Base-by-base conservation (phyloP, 2,329 filamentous ascomycete species). In the Aspergillus pseudotamarii region DNA sequence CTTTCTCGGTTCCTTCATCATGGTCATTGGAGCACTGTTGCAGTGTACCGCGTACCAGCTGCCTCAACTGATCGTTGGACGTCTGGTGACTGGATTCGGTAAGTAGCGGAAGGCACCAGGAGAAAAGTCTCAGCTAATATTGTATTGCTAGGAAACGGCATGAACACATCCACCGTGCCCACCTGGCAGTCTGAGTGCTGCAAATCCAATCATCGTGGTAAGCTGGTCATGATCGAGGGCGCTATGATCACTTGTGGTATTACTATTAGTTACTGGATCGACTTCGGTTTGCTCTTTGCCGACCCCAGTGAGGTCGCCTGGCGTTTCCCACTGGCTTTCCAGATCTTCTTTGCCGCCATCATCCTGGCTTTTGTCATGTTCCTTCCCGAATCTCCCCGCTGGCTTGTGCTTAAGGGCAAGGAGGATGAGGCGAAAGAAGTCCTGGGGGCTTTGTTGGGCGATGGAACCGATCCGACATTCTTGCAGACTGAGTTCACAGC, bases 361-460 rank as follows among this genome's bases (percentile, higher is more conserved):
- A 85, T 87, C 30, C 76, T 84, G 55, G 70, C 64, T 21, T 78
- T 82, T 53, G 80, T 85, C 43, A 76, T 83, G 59, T 78, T 78
- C 16, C 76, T 87, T 1, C 85, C 85, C 12, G 86, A 88, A 68
- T 86, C 84, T 0, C 86, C 86, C 11, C 81, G 86, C 58, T 88
- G 85, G 83, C 78, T 88, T 8, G 82, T 88, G 30, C 72, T 86
- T 55, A 85, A 85, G 70, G 85, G 85, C 46, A 78, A 80, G 16
- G 83, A 86, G 64, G 81, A 85, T 23, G 81, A 85, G 66, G 83
- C 84, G 0, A 70, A 80, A 12, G 72, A 80, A 16, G 82, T 85
- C 2, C 71, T 85, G 34, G 74, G 72, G 3, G 82, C 81, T 19
- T 72, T 86, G 4, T 77, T 80, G 60, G 81, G 85, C 56, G 78